Evolutionary conservation across 2,329 filamentous ascomycete genomes (phyloP), one percentile per base, ranked within the genome.

Genomic region (Epichloe uncinata): DNA sequence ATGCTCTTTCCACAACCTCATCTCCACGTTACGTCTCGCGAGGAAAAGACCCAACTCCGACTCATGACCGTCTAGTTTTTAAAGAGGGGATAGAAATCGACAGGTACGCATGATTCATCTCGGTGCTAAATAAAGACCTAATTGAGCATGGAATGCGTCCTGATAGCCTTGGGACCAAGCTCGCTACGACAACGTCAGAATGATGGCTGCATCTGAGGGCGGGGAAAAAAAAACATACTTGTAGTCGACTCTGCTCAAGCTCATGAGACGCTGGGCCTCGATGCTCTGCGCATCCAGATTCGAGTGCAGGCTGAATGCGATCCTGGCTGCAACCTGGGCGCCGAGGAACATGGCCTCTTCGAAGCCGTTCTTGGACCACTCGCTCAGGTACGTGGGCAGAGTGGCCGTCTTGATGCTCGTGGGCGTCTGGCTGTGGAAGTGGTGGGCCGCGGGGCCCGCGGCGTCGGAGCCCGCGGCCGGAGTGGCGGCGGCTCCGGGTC

Each of bases 321-420:
- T 69, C 18, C 77, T 66, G 2, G 86, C 88, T 1, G 86, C 87
- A 34, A 95, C 85, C 67, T 95, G 87, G 2, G 87, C 86, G 11
- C 90, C 90, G 6, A 96, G 71, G 68, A 96, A 95, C 61, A 82
- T 80, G 45, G 85, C 81, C 67, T 96, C 90, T 61, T 96, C 90
- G 60, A 78, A 77, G 50, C 78, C 73, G 55, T 82, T 79, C 68
- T 85, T 90, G 62, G 88, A 88, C 88, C 89, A 96, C 66, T 95
- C 90, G 11, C 84, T 79, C 57, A 95, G 84, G 66, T 96, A 95
- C 48, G 87, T 85, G 0, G 90, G 89, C 57, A 87, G 73, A 56
- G 81, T 78, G 30, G 87, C 80, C 30, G 81, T 73, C 72, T 87
- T 91, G 70, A 95, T 90, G 47, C 79, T 84, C 22, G 85, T 95